A percentile compares a stretch with the other conserved stretches of the same genome.
Evolutionary conservation across 441 rosid genomes (phyloP).

Genomic region (Gossypium gossypioides): DNA sequence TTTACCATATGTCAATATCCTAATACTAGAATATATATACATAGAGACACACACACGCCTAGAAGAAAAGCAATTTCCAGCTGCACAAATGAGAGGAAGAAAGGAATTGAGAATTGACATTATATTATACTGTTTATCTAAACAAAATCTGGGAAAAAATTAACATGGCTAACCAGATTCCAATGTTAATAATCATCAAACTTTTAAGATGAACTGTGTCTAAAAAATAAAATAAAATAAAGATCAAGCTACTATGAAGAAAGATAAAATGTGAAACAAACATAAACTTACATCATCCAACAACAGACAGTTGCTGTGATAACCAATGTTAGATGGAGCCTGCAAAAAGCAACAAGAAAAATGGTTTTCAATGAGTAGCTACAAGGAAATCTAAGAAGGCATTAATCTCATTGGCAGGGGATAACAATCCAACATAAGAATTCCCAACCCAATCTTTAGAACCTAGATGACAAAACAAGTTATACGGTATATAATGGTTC

Average conservation of each 20-base stretch:
- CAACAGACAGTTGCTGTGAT: constrained; percentile 87
- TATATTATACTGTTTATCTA: not conserved
- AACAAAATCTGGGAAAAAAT: not conserved
- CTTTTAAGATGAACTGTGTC: not conserved
- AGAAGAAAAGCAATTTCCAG: not conserved
- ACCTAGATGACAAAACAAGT: not conserved
- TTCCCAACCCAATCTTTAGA: not conserved
- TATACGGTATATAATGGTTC: not conserved
- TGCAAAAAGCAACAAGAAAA: constrained; percentile 25
- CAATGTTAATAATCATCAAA: not conserved
- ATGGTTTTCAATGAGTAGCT: not conserved
- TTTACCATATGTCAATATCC: not conserved
- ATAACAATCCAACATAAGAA: not conserved
- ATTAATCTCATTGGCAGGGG: not conserved
- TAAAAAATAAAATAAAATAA: not conserved
- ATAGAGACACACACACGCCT: not conserved
- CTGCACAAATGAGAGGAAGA: not conserved
- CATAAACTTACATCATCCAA: constrained; percentile 91
- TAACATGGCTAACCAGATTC: not conserved
- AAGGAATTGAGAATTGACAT: not conserved
- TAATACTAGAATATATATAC: not conserved
- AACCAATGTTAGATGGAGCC: constrained; percentile 79
- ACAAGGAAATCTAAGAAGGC: not conserved
- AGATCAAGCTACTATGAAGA: not conserved
- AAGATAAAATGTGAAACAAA: constrained; percentile 2